Evolutionary conservation across 306 rosid species (phyloP), one percentile per base, ranked within the genome.

Genomic region (Vicia sativa): DNA sequence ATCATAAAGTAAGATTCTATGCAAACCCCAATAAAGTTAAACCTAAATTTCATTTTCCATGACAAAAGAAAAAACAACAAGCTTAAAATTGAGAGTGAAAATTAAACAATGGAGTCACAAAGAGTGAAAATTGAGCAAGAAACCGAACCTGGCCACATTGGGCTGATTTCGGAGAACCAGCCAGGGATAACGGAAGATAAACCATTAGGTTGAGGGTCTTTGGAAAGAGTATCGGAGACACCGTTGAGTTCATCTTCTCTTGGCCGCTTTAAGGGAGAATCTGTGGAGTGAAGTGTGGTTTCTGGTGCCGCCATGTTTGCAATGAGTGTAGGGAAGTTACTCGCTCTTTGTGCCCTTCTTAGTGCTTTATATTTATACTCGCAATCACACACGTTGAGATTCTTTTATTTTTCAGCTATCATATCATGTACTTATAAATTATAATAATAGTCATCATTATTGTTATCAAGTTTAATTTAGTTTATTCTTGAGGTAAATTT

Each of bases 81-180:
- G 19, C 14, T 7, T 6, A 5, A 35, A 54, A 21, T 58, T 14
- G 68, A 6, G 18, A 54, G 14, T 45, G 37, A 37, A 1, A 73
- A 67, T 16, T 37, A 28, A 76, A 21, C 12, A 70, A 60, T 39
- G 46, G 68, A 15, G 48, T 15, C 2, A 12, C 37, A 73, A 81
- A 44, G 43, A 26, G 53, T 3, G 9, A 41, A 13, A 52, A 57
- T 65, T 54, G 8, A 59, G 53, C 23, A 21, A 52, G 19, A 7
- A 54, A 73, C 74, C 95, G 19, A 62, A 93, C 99, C 99, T 6
- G 99, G 99, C 99, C 99, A 93, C 97, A 90, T 83, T 90, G 97
- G 91, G 86, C 99, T 93, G 52, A 93, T 82, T 84, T 93, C 97
- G 8, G 99, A 93, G 79, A 93, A 93, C 99, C 99, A 93, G 6